A percentile compares a stretch with the other conserved stretches of the same genome.
These are phyloP conservation scores for Aspergillus hancockii DNA, from an alignment of 495 filamentous ascomycete species.

Conservation along the genomic window DNA sequence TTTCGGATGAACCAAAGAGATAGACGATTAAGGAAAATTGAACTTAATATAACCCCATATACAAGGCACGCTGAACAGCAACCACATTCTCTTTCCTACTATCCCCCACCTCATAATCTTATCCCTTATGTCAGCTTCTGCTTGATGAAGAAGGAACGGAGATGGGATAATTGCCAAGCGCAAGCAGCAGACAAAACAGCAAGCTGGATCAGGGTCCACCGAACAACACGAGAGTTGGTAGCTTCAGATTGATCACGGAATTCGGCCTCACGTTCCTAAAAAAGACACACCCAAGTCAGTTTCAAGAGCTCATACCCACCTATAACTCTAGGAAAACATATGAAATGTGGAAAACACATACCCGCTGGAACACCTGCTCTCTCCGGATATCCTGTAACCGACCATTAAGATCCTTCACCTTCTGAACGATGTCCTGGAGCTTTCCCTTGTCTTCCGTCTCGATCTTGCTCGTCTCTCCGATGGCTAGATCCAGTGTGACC, in stretches of 20 bases:
- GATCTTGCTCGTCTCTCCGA: slow-evolving; percentile 93
- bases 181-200: slow-evolving; percentile 87
- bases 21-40: slow-evolving; percentile 3
- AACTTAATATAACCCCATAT: not conserved
- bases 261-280: slow-evolving; percentile 92
- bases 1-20: slow-evolving; percentile 3
- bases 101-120: not conserved
- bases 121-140: slow-evolving; percentile 79
- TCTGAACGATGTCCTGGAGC: slow-evolving; percentile 85
- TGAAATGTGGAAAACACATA: slow-evolving; percentile 47
- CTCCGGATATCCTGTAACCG: slow-evolving; percentile 85
- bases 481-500: slow-evolving; percentile 85
- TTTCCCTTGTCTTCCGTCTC: slow-evolving; percentile 93
- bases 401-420: slow-evolving; percentile 86
- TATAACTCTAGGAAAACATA: not conserved
- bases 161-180: slow-evolving; percentile 95
- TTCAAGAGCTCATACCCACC: not conserved
- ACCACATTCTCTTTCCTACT: not conserved
- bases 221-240: slow-evolving; percentile 89
- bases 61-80: not conserved
- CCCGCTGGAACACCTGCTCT: slow-evolving; percentile 95
- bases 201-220: slow-evolving; percentile 91
- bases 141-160: slow-evolving; percentile 98
- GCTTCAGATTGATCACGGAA: slow-evolving; percentile 96
- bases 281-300: not conserved